These are phyloP conservation scores for Psilocybe sp. DNA, from an alignment of 768 basidiomycete species.

Conservation along the genomic window DNA sequence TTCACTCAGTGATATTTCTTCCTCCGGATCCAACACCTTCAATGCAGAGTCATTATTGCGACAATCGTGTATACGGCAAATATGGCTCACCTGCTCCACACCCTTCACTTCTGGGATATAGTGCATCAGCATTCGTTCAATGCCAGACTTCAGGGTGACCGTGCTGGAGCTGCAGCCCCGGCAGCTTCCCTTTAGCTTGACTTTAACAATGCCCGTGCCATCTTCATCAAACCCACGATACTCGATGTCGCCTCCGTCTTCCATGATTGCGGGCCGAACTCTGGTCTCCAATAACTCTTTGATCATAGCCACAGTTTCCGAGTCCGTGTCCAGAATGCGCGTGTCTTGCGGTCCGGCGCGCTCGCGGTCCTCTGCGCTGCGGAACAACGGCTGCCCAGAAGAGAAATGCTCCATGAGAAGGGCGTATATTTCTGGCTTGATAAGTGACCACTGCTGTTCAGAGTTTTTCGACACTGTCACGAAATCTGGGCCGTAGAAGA, in stretches of 20 bases:
- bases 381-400: slow-evolving; percentile 83
- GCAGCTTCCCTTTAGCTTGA: slow-evolving; percentile 96
- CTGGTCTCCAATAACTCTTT: slow-evolving; percentile 95
- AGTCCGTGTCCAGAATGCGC: slow-evolving; percentile 88
- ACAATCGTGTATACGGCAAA: background rate
- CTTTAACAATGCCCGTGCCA: slow-evolving; percentile 72
- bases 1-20: slow-evolving; percentile 81
- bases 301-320: slow-evolving; percentile 98
- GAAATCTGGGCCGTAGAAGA: slow-evolving; percentile 98
- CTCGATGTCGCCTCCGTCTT: slow-evolving; percentile 98
- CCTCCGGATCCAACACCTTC: slow-evolving; percentile 88
- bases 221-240: slow-evolving; percentile 87
- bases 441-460: slow-evolving; percentile 80
- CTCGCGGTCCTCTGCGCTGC: slow-evolving; percentile 75
- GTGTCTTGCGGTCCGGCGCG: slow-evolving; percentile 92
- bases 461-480: slow-evolving; percentile 92
- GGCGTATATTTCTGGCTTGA: slow-evolving; percentile 97
- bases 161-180: slow-evolving; percentile 92
- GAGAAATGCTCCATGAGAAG: slow-evolving; percentile 98
- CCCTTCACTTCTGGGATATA: slow-evolving; percentile 96
- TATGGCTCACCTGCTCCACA: slow-evolving; percentile 71
- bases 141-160: slow-evolving; percentile 94
- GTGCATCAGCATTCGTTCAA: slow-evolving; percentile 99
- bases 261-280: slow-evolving; percentile 96
- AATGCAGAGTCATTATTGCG: background rate